Base-by-base conservation (phyloP, 2,329 filamentous ascomycete species). In the Didymellaceae sp. region DNA sequence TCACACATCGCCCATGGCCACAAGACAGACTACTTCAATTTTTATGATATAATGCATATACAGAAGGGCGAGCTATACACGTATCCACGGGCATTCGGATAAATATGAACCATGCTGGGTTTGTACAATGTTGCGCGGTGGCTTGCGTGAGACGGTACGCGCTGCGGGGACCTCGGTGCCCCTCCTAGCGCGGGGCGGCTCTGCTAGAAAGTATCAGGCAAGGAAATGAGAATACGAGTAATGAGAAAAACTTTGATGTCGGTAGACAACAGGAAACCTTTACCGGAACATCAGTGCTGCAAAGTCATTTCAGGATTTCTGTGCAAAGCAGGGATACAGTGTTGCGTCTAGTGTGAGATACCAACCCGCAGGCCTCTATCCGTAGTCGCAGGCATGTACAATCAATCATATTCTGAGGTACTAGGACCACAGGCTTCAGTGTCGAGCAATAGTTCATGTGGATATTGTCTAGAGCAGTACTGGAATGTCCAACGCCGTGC, bases 401-500 rank as follows among this genome's bases (percentile, higher is more conserved):
- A n/a, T n/a, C n/a, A n/a, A n/a, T n/a, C n/a, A n/a, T n/a, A n/a
- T n/a, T n/a, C n/a, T n/a, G n/a, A n/a, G n/a, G n/a, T n/a, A n/a
- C n/a, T n/a, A n/a, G n/a, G n/a, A n/a, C n/a, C n/a, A n/a, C n/a
- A n/a, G n/a, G n/a, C n/a, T n/a, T n/a, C n/a, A n/a, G n/a, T n/a
- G n/a, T n/a, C n/a, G n/a, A n/a, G n/a, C n/a, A n/a, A n/a, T n/a
- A n/a, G n/a, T n/a, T 28, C 26, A 28, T 11, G 20, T 14, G 20
- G 5, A 40, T 39, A 28, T 18, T 9, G 35, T n/a, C 24, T 30
- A 4, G 11, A 30, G 18, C 14, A 22, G 22, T 16, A 34, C 21
- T 16, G 25, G n/a, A 8, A 8, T 40, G 9, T 7, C 17, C 6
- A 49, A 60, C 65, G 60, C 61, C 61, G 35, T 55, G 45, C 22